A percentile compares a stretch with the other conserved stretches of the same genome.
Conservation (phyloP, 345 rosid species). For the Passiflora organensis region DNA sequence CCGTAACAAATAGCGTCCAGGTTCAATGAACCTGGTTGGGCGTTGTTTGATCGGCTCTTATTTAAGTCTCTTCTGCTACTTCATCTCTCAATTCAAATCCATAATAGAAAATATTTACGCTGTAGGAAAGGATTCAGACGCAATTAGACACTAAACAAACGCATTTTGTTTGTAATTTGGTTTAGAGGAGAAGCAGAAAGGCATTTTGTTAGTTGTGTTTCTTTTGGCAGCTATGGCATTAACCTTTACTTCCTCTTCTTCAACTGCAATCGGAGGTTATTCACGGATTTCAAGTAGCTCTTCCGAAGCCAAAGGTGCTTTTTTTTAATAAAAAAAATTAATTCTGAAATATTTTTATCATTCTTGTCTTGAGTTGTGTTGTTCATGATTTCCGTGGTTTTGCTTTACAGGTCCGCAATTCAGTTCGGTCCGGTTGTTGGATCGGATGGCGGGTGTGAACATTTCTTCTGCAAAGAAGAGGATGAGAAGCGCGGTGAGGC, state of each 20-base stretch:
- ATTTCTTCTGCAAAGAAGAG: slow-evolving; percentile 22
- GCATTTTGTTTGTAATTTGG: neutral
- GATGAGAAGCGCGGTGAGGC: slow-evolving; percentile 38
- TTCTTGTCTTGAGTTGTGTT: slow-evolving; percentile 17
- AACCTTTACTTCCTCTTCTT: slow-evolving; percentile 36
- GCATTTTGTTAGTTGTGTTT: neutral
- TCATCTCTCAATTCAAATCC: too few relatives aligned
- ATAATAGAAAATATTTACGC: neutral
- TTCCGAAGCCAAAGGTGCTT: slow-evolving; percentile 41
- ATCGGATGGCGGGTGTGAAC: slow-evolving; percentile 35
- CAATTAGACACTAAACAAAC: too few relatives aligned
- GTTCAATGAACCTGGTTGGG: slow-evolving; percentile 36
- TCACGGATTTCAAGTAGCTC: slow-evolving; percentile 25
- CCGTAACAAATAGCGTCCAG: slow-evolving; percentile 34
- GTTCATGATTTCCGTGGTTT: neutral
- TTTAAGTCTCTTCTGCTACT: slow-evolving; percentile 25
- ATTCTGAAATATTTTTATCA: neutral
- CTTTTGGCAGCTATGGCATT: slow-evolving; percentile 34
- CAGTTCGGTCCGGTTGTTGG: slow-evolving; percentile 43
- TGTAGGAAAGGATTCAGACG: too few relatives aligned
- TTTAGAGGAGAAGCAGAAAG: neutral
- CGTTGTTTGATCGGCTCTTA: slow-evolving; percentile 20
- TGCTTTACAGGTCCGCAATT: slow-evolving; percentile 41
- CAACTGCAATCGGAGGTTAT: slow-evolving; percentile 31
- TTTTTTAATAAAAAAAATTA: neutral